A percentile compares a stretch with the other conserved stretches of the same genome.
Evolutionary conservation across 164 flowering plant species (phyloP).

Genomic region (Taxillus chinensis): DNA sequence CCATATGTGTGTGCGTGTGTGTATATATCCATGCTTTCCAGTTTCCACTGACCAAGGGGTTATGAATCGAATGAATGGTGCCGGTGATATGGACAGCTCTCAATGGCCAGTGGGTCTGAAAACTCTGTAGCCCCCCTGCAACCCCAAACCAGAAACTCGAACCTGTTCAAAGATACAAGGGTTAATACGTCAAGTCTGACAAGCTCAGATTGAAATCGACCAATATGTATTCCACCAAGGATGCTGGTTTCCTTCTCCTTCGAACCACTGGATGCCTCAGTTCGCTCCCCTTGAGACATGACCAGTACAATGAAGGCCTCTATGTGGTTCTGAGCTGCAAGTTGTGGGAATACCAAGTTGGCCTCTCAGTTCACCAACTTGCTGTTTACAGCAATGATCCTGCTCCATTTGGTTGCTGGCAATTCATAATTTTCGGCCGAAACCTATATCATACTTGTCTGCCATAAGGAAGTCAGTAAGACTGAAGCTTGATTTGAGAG

Average conservation of each 20-base stretch:
- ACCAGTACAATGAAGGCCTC: background rate
- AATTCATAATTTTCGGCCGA: background rate
- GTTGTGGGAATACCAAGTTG: too few species aligned
- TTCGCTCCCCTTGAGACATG: background rate
- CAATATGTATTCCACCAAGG: background rate
- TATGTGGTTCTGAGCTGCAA: background rate
- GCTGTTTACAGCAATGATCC: too few species aligned
- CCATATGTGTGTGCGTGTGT: conserved; percentile 82
- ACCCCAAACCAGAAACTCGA: background rate
- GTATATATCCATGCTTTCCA: conserved; percentile 87
- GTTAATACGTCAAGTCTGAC: background rate
- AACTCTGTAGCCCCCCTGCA: background rate
- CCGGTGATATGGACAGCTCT: background rate
- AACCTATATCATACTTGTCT: background rate
- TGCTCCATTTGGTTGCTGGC: background rate
- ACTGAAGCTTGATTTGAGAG: too few species aligned
- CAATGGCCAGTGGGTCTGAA: background rate
- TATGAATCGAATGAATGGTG: conserved; percentile 1
- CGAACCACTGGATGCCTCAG: background rate
- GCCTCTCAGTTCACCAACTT: too few species aligned
- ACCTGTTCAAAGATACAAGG: background rate
- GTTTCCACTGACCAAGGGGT: conserved; percentile 83
- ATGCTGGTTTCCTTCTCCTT: background rate
- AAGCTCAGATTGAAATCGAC: background rate
- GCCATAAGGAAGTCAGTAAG: background rate